Conservation (phyloP, 257 asterid species). For the Scutellaria baicalensis region DNA sequence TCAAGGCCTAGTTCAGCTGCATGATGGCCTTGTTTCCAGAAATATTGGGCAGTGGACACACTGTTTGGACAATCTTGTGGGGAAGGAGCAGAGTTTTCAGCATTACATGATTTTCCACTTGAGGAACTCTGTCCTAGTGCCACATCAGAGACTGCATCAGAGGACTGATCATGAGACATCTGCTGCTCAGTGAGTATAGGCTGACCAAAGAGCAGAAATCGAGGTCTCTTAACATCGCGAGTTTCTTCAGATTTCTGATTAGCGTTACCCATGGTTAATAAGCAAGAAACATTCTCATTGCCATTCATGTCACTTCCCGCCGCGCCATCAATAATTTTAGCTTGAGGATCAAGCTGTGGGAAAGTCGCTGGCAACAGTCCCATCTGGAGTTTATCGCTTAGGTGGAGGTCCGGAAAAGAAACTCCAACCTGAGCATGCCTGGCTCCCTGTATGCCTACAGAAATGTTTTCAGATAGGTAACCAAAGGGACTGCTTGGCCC, state of each 20-base stretch:
- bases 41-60: constrained; percentile 21
- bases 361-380: constrained; percentile 39
- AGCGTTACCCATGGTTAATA: constrained; percentile 51
- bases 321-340: constrained; percentile 26
- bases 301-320: constrained; percentile 20
- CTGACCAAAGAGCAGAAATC: constrained; percentile 68
- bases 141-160: constrained; percentile 16
- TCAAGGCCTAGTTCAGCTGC: constrained; percentile 35
- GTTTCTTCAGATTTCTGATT: constrained; percentile 26
- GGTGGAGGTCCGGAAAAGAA: constrained; percentile 51
- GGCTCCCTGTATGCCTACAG: constrained; percentile 98
- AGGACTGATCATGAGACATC: constrained; percentile 31
- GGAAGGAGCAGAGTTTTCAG: constrained; percentile 16
- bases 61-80: constrained; percentile 20
- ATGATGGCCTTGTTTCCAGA: constrained; percentile 28
- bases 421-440: constrained; percentile 84
- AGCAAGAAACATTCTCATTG: constrained; percentile 47
- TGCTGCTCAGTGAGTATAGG: constrained; percentile 87
- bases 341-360: constrained; percentile 29
- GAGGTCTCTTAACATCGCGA: constrained; percentile 34
- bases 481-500: constrained; percentile 46
- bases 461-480: constrained; percentile 41
- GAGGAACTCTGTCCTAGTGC: not conserved
- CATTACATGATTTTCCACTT: constrained; percentile 9
- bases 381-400: constrained; percentile 52